phyloP scores from a whole-genome alignment of 768 basidiomycete genomes.

The Solioccasus polychromus region DNA sequence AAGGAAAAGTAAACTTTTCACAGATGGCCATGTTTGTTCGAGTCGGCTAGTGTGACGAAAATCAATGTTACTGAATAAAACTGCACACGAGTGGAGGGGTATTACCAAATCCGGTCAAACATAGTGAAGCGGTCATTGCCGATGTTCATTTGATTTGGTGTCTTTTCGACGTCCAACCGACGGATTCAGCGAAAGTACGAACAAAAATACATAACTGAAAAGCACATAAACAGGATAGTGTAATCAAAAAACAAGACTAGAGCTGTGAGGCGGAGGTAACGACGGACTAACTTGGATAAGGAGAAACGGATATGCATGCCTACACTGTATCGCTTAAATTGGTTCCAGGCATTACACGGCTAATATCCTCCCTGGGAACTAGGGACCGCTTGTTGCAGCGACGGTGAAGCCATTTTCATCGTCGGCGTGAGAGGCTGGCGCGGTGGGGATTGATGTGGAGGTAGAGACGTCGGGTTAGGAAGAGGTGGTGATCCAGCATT shows the following conservation, averaged over 20 bases:
- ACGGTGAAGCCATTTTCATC: slow-evolving; percentile 53
- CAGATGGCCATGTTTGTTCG: slow-evolving; percentile 11
- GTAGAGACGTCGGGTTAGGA: slow-evolving; percentile 38
- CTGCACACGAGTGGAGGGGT: neutral
- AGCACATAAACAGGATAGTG: slow-evolving; percentile 37
- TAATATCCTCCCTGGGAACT: slow-evolving; percentile 55
- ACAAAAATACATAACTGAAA: slow-evolving; percentile 36
- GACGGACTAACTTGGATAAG: slow-evolving; percentile 7
- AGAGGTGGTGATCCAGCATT: slow-evolving; percentile 45
- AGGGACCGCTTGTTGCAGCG: slow-evolving; percentile 49
- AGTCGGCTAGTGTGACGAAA: slow-evolving; percentile 23
- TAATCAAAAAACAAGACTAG: slow-evolving; percentile 33
- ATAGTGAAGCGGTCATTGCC: too few species aligned
- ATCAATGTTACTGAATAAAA: too few species aligned
- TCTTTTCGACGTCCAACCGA: slow-evolving; percentile 19
- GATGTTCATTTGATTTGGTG: too few species aligned
- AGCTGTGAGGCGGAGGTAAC: slow-evolving; percentile 19
- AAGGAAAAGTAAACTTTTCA: neutral
- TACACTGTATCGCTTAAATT: slow-evolving; percentile 11
- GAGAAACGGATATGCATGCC: slow-evolving; percentile 13
- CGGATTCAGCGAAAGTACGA: slow-evolving; percentile 25
- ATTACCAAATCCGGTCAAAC: too few species aligned
- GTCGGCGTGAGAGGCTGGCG: slow-evolving; percentile 49
- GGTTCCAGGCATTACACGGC: slow-evolving; percentile 11
- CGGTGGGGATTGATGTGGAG: slow-evolving; percentile 45